phyloP scores from a whole-genome alignment of 2,329 filamentous ascomycete species.

The Aspergillus sp. region DNA sequence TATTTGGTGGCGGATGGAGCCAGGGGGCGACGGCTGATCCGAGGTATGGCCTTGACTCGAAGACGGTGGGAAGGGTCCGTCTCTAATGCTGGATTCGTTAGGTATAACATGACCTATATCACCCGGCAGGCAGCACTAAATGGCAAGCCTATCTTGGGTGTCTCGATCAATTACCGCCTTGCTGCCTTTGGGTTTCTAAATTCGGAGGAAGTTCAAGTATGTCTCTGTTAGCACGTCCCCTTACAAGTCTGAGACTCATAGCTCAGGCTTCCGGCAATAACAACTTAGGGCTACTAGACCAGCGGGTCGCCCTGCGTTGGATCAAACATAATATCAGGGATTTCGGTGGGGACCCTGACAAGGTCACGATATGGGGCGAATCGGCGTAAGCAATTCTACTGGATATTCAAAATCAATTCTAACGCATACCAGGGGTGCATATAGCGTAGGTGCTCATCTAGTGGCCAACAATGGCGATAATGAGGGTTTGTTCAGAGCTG shows the following conservation, averaged over 20 bases:
- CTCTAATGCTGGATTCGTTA: constrained; percentile 1
- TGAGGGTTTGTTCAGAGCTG: constrained; percentile 32
- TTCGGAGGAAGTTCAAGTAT: constrained; percentile 30
- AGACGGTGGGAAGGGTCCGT: not conserved
- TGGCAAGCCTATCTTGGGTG: constrained; percentile 28
- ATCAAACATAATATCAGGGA: constrained; percentile 35
- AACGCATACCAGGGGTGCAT: constrained; percentile 27
- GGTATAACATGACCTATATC: constrained; percentile 36
- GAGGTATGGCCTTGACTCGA: constrained; percentile 16
- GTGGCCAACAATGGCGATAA: constrained; percentile 31
- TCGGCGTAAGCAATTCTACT: constrained; percentile 26
- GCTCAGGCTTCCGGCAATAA: constrained; percentile 28
- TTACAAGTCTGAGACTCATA: not conserved
- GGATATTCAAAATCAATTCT: not conserved
- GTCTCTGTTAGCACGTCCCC: not conserved
- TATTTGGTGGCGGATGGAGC: constrained; percentile 32
- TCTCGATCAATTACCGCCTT: constrained; percentile 34
- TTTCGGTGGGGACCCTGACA: constrained; percentile 33
- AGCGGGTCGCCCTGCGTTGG: constrained; percentile 37
- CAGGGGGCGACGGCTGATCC: constrained; percentile 33
- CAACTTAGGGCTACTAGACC: constrained; percentile 33
- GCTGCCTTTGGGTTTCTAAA: constrained; percentile 34
- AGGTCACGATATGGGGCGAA: constrained; percentile 39
- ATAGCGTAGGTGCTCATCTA: constrained; percentile 32
- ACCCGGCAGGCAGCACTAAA: constrained; percentile 28